These are phyloP conservation scores for Magnolia sinica DNA, from an alignment of 164 flowering plant species.

Conservation along the genomic window DNA sequence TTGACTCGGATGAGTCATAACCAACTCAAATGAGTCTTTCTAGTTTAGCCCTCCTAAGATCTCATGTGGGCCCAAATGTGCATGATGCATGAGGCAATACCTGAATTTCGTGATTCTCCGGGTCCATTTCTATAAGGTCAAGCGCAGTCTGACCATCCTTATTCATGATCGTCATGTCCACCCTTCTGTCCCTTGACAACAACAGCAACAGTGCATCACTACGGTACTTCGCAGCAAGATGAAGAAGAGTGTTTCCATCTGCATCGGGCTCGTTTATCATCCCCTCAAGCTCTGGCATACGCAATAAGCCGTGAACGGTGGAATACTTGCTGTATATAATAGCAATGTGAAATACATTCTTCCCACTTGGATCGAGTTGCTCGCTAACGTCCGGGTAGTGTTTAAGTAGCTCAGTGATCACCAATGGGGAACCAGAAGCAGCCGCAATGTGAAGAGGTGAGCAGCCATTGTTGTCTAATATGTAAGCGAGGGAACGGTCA, in stretches of 20 bases:
- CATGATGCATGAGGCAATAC: background rate
- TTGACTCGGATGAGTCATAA: background rate
- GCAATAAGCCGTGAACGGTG: background rate
- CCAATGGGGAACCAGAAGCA: background rate
- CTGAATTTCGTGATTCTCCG: background rate
- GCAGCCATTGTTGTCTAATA: background rate
- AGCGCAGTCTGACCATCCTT: conserved; percentile 6
- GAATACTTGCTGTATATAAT: background rate
- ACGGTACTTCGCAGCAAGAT: background rate
- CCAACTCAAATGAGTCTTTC: too few relatives aligned
- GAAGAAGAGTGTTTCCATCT: background rate
- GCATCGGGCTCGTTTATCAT: background rate
- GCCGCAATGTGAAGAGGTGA: conserved; percentile 10
- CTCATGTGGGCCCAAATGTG: background rate
- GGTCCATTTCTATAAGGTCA: background rate
- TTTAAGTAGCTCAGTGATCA: background rate
- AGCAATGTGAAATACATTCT: conserved; percentile 2
- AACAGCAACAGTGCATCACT: background rate
- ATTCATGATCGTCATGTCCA: conserved; percentile 1
- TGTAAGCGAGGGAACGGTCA: conserved; percentile 2
- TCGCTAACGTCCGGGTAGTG: conserved; percentile 8
- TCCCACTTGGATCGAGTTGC: background rate
- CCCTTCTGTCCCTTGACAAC: background rate
- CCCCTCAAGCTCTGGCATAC: background rate
- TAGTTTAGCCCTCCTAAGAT: background rate